Evolutionary conservation across 805 yeast species (phyloP), one percentile per base, ranked within the genome.

Genomic region (Citeromyces matritensis): DNA sequence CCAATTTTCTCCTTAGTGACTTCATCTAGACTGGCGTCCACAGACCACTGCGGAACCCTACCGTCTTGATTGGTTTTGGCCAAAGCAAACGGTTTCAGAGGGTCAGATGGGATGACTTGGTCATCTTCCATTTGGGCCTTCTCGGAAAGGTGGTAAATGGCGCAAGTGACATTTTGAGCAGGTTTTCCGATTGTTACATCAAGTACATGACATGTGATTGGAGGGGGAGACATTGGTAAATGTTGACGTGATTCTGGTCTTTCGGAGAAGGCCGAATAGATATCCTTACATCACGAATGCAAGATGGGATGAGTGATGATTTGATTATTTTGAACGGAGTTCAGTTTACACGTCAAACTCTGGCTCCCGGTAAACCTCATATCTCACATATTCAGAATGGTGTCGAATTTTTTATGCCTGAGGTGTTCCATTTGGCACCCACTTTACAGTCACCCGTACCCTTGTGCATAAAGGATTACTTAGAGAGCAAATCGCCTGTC

Each of bases 161-260:
- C 73, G 46, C 91, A 82, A 3, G 62, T 55, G n/a, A 86, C 86
- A n/a, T 62, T 64, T 0, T 55, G 48, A 1, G 95, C 95, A 1
- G 97, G 97, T 37, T 60, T 65, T 1, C 97, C 97, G 6, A 62
- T 53, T 7, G 80, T 74, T 5, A 95, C 85, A 45, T 86, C 95
- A 14, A 86, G 60, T 7, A 86, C 69, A 50, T 86, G 97, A 56
- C 96, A 86, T 3, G 95, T 85, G 26, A 85, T 69, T 28, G 88
- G 88, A 38, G 41, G 6, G 55, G 30, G 52, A 32, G 7, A 51
- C 39, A 51, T 50, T 45, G 35, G 32, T 39, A 8, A 14, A 27
- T 10, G 15, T 27, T 13, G 24, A 10, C 14, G 32, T 15, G 24
- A 10, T 13, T 17, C 15, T 15, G 9, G 31, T 32, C 12, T n/a